Evolutionary conservation across 371 early-diverging fungal genomes (phyloP), one percentile per base, ranked within the genome.

Genomic region (Mucor indicus): DNA sequence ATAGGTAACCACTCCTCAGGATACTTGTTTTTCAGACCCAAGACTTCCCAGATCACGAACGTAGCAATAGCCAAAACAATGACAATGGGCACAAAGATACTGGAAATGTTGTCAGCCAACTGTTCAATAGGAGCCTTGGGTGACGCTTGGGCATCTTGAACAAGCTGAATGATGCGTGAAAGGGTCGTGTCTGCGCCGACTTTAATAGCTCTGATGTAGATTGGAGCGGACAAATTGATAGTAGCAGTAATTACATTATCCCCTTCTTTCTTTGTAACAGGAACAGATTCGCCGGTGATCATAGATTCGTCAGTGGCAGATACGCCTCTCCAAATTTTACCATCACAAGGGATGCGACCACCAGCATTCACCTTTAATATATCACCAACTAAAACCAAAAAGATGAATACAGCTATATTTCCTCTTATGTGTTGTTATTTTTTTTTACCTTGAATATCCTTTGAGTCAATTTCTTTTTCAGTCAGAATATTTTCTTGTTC

Each of bases 201-300:
- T 36, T 77, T 75, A 15, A 83, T 75, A 5, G 80, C 83, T 53
- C 79, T 72, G 29, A 87, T 69, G 39, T 75, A 73, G 29, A 85
- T 72, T 9, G 77, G 61, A 0, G 80, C 65, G 4, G 78, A 53
- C 24, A 80, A 38, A 46, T 84, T 83, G 62, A 86, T 75, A 2
- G 83, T 79, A 0, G 81, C 86, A 35, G 78, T 75, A 33, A 80
- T 79, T 12, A 85, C 77, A 23, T 60, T 66, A 39, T 69, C 74
- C 9, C 67, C 67, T 43, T 69, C 66, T 1, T 62, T 70, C 58
- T 88, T 89, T 21, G 62, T 65, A 2, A 90, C 79, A 12, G 90
- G 90, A 10, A 89, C 50, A 13, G 87, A 75, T 61, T 92, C 93
- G 30, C 93, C 93, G 0, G 93, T 93, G 29, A 93, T 79, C 79